These are phyloP conservation scores for Microstegium vimineum DNA, from an alignment of 176 grass and related monocot genomes.

Conservation along the genomic window DNA sequence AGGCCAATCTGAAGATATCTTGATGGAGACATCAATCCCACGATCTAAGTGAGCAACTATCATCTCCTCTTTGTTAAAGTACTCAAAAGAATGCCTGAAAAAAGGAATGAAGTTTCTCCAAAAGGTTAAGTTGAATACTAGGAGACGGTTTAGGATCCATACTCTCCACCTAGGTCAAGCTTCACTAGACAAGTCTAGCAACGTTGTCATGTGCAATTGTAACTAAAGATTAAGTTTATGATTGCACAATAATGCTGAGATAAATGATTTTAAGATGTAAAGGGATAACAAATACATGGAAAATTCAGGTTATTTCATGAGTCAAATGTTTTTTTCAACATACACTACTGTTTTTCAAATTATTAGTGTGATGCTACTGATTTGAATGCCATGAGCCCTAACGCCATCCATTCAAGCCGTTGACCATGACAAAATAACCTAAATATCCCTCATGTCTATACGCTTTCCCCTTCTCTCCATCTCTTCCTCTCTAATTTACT, in stretches of 20 bases:
- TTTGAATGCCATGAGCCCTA: background rate
- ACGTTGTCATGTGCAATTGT: background rate
- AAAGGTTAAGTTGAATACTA: background rate
- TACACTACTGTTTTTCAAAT: background rate
- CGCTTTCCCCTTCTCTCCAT: background rate
- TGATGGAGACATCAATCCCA: slow-evolving; percentile 77
- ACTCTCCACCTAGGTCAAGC: background rate
- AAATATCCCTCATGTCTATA: background rate
- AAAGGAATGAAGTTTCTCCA: background rate
- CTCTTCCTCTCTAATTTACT: background rate
- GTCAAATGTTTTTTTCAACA: background rate
- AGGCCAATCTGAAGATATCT: slow-evolving; percentile 73
- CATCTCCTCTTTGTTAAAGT: slow-evolving; percentile 60
- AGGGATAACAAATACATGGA: background rate
- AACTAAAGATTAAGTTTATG: background rate
- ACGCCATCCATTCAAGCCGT: background rate
- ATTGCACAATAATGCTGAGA: background rate
- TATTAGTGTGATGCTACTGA: background rate
- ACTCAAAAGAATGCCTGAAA: slow-evolving; percentile 85
- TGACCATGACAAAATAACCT: background rate
- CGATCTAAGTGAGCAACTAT: slow-evolving; percentile 69
- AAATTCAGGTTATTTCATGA: background rate
- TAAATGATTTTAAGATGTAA: background rate
- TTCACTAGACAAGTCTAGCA: background rate
- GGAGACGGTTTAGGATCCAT: background rate